Evolutionary conservation across 2,329 filamentous ascomycete species (phyloP).

Genomic region (Fusarium praegraminearum): DNA sequence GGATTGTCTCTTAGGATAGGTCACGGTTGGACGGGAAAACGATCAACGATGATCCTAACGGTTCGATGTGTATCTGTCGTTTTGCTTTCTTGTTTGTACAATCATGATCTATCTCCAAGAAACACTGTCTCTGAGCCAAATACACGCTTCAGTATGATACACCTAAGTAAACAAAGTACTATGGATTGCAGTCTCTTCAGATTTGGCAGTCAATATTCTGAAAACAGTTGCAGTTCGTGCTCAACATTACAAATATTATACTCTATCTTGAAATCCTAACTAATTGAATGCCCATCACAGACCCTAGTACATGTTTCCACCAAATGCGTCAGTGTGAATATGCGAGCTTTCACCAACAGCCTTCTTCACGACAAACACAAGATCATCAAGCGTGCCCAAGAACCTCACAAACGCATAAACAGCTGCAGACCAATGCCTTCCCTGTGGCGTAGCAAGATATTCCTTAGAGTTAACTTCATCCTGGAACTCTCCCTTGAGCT

Average conservation of each 20-base stretch:
- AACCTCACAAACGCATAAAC: conserved; percentile 27
- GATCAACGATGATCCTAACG: background rate
- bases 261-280: too few species aligned
- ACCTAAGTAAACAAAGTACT: background rate
- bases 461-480: conserved; percentile 14
- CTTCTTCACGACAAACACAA: conserved; percentile 21
- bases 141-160: background rate
- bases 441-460: conserved; percentile 4
- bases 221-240: background rate
- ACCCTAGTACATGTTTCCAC: conserved; percentile 4
- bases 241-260: background rate
- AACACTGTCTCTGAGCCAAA: background rate
- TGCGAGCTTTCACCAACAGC: conserved; percentile 21
- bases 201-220: too few species aligned
- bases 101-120: background rate
- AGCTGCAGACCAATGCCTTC: conserved; percentile 22
- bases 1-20: background rate
- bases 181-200: too few species aligned
- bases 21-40: background rate
- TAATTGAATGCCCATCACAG: fast-evolving
- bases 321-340: conserved; percentile 17
- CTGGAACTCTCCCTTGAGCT: conserved; percentile 15
- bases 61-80: background rate
- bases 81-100: background rate
- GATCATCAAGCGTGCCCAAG: conserved; percentile 17